Base-by-base conservation (phyloP, 768 basidiomycete genomes). In the Boletales sp. region DNA sequence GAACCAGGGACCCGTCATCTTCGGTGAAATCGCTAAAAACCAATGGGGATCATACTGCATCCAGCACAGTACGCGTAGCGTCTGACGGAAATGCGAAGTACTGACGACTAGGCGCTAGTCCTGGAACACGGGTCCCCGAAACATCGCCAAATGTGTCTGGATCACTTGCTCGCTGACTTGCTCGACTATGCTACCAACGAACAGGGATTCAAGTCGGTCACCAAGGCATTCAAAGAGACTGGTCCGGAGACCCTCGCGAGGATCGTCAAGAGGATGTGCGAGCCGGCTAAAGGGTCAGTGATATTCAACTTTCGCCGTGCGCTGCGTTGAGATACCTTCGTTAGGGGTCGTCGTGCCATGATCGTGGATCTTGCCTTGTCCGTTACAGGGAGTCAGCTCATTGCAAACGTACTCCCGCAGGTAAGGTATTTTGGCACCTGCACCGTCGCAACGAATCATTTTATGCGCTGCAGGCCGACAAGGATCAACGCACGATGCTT, bases 21-120 rank as follows among this genome's bases (percentile, higher is more conserved):
- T 91, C 55, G 75, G 78, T 18, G 86, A 90, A 56, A 87, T 92
- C 15, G 75, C 85, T 17, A 90, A 88, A 72, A 93, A 82, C 53
- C 90, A 92, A 62, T 93, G 90, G 90, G 90, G 90, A 11, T 86
- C 87, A 1, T 92, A 90, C 58, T 91, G 89, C 63, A 76, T 91
- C 24, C 87, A 90, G 57, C 90, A 90, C 50, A 90, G 90, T 90
- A 56, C 48, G 88, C 69, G 10, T 48, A 8, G 32, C 2, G 2
- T 40, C 35, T 45, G n/a, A 21, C 29, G 19, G 21, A n/a, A 30
- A 12, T 52, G 13, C 39, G 10, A 49, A 35, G 38, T 45, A 40
- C 52, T 56, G 27, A 52, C 30, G 36, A 12, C 43, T 36, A 24
- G 31, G 27, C 15, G 21, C 32, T 40, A 92, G 90, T 92, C 54